A percentile compares a stretch with the other conserved stretches of the same genome.
Evolutionary conservation across 345 rosid species (phyloP).

Genomic region (Eucalyptus pauciflora): DNA sequence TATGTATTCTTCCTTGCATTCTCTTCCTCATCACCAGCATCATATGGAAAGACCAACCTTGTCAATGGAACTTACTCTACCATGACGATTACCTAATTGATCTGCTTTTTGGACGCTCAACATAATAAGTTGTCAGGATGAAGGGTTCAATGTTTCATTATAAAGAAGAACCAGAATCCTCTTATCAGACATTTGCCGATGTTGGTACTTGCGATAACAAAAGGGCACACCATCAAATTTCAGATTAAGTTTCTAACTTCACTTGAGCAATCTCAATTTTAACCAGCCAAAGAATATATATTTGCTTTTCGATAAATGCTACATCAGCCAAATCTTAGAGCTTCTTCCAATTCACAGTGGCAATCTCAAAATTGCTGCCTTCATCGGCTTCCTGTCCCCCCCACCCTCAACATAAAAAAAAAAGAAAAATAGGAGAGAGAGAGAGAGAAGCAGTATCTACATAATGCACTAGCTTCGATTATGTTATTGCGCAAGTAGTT

Average conservation of each 20-base stretch:
- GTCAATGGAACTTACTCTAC: neutral
- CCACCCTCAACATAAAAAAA: too few relatives aligned
- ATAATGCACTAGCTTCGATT: neutral
- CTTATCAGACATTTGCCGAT: neutral
- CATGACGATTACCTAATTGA: neutral
- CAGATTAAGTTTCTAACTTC: neutral
- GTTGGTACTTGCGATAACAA: neutral
- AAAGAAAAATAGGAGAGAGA: neutral
- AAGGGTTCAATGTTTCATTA: neutral
- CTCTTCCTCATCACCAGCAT: neutral
- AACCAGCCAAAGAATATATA: neutral
- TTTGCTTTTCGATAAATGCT: neutral
- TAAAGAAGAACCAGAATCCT: neutral
- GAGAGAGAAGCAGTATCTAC: neutral
- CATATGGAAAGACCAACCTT: neutral
- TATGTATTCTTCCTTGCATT: neutral
- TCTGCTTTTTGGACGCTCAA: neutral
- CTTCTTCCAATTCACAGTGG: neutral
- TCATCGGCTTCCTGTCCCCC: neutral
- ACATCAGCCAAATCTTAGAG: neutral
- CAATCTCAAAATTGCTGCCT: neutral
- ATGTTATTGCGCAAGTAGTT: neutral
- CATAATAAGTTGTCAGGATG: neutral
- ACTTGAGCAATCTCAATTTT: neutral
- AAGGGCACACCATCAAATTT: neutral